phyloP scores from a whole-genome alignment of 495 filamentous ascomycete genomes.

The Chlorociboria aeruginascens region DNA sequence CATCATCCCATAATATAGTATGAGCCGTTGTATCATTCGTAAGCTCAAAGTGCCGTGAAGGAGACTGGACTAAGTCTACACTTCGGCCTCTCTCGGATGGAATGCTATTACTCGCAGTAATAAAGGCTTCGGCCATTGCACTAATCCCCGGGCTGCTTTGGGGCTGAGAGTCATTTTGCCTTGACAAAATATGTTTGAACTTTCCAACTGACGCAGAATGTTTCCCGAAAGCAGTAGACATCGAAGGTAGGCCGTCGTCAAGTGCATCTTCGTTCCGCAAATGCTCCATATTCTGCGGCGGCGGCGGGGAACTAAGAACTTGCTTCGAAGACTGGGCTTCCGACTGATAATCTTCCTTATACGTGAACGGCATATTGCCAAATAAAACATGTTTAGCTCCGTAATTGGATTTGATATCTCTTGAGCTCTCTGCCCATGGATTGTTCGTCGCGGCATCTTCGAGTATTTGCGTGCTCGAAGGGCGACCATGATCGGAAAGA shows the following conservation, averaged over 20 bases:
- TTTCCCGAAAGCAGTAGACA: background rate
- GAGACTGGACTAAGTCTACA: background rate
- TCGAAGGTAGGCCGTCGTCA: background rate
- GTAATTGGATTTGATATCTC: background rate
- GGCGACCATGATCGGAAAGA: background rate
- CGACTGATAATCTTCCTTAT: background rate
- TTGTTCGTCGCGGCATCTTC: conserved; percentile 12
- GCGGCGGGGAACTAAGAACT: conserved; percentile 4
- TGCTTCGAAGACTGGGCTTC: background rate
- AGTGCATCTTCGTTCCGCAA: background rate
- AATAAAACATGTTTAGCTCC: conserved; percentile 18
- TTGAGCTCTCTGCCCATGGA: conserved; percentile 13
- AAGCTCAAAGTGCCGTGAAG: conserved; percentile 1
- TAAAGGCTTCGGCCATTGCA: conserved; percentile 19
- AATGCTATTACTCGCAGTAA: conserved; percentile 11
- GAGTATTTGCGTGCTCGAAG: conserved; percentile 8
- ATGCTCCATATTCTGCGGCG: background rate
- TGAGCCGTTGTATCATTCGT: background rate
- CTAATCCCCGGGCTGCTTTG: conserved; percentile 12
- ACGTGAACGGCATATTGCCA: background rate
- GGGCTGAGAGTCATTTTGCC: background rate
- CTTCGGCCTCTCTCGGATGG: background rate
- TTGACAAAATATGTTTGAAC: conserved; percentile 5
- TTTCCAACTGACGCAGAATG: conserved; percentile 1
- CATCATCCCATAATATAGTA: too few species aligned